A percentile compares a stretch with the other conserved stretches of the same genome.
These are phyloP conservation scores for Metarhizium rileyi DNA, from an alignment of 2,329 filamentous ascomycete genomes.

Conservation along the genomic window DNA sequence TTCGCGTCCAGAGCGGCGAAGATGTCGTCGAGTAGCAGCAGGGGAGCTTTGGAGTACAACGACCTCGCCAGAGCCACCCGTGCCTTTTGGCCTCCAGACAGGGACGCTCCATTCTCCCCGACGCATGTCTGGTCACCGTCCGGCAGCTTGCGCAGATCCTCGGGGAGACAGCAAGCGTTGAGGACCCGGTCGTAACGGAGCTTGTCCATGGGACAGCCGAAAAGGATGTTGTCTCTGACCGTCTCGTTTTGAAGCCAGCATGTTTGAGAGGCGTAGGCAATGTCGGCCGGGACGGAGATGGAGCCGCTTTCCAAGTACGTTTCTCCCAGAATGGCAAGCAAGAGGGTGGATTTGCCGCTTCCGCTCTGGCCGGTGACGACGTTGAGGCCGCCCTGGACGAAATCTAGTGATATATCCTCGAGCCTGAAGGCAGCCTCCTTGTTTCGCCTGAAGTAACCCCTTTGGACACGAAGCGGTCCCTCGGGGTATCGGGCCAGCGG, in stretches of 20 bases:
- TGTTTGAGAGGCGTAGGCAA: constrained; percentile 48
- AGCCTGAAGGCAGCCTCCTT: constrained; percentile 41
- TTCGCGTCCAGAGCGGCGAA: constrained; percentile 51
- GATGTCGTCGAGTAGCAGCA: constrained; percentile 48
- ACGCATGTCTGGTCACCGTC: constrained; percentile 41
- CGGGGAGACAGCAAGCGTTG: constrained; percentile 42
- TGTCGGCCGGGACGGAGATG: constrained; percentile 39
- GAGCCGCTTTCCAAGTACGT: constrained; percentile 38
- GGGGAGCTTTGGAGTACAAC: constrained; percentile 44
- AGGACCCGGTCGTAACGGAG: constrained; percentile 45
- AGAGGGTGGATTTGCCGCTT: constrained; percentile 46
- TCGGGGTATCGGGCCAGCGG: constrained; percentile 37
- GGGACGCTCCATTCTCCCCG: constrained; percentile 43
- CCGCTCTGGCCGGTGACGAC: constrained; percentile 45
- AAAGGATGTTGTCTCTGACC: constrained; percentile 45
- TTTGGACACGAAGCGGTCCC: constrained; percentile 37
- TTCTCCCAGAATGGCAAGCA: constrained; percentile 45
- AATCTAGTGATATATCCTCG: constrained; percentile 38
- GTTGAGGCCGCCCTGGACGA: constrained; percentile 44
- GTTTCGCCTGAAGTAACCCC: constrained; percentile 38
- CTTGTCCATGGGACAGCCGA: constrained; percentile 40
- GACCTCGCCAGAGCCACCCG: constrained; percentile 47
- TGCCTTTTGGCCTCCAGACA: constrained; percentile 48
- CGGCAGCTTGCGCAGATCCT: constrained; percentile 41
- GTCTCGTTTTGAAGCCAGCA: constrained; percentile 49